Evolutionary conservation across 371 early-diverging fungal genomes (phyloP), one percentile per base, ranked within the genome.

Genomic region (Syncephalis plumigaleata): DNA sequence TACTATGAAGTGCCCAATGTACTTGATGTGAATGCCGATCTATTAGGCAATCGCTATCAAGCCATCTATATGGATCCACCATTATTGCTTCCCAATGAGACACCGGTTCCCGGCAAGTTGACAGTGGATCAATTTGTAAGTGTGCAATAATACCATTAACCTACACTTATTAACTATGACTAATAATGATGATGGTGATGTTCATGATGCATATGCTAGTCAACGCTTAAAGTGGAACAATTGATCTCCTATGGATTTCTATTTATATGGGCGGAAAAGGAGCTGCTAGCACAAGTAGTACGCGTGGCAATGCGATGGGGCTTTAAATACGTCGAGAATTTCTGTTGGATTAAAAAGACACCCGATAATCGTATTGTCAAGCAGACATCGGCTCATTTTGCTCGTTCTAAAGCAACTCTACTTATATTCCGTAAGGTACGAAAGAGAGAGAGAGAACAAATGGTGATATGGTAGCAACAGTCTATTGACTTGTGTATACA

Each of bases 321-420:
- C n/a, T 84, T 89, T 59, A 81, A 83, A 49, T 93, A 93, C 51
- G 89, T 91, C 1, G 93, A 93, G 57, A 93, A 91, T 67, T 84
- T 90, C 62, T 84, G 84, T 56, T 93, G 93, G 91, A 81, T 91
- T 55, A 87, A 87, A 52, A 70, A 81, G 49, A 68, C 68, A 36
- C 56, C 78, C 44, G 82, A 88, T 60, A 90, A 93, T 57, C 71
- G 73, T 46, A 84, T 90, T 45, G 74, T 66, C n/a, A 56, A 63
- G 36, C 64, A 71, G 27, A 61, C 66, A 36, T 79, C 73, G 25
- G 59, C 56, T 8, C 86, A 82, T 55, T 88, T 91, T 51, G 69
- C 77, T 54, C 80, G 80, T 52, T 81, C 84, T 36, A 90, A 93
- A 53, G 63, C 83, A 42, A 85, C 82, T 24, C 68, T 85, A n/a